Evolutionary conservation across 1,284 basidiomycete species (phyloP).

Genomic region (Ustilago curta): DNA sequence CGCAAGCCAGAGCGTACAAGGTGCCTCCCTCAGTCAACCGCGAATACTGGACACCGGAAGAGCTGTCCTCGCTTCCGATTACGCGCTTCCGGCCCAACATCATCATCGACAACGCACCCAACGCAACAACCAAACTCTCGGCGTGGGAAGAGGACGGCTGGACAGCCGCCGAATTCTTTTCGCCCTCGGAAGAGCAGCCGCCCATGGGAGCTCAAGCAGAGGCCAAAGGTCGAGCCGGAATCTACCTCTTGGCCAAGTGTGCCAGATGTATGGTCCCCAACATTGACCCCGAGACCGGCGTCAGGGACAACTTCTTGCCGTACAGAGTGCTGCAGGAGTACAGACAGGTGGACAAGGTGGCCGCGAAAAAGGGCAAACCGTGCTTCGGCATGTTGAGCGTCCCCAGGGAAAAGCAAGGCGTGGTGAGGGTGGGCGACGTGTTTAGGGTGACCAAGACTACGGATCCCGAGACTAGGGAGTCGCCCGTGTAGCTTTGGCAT

Average conservation of each 20-base stretch:
- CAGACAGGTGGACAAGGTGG: slow-evolving; percentile 53
- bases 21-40: slow-evolving; percentile 45
- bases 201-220: slow-evolving; percentile 48
- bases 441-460: slow-evolving; percentile 52
- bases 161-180: slow-evolving; percentile 55
- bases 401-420: slow-evolving; percentile 44
- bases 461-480: slow-evolving; percentile 39
- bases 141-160: slow-evolving; percentile 65
- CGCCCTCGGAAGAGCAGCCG: not conserved
- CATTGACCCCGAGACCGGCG: slow-evolving; percentile 57
- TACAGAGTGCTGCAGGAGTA: slow-evolving; percentile 58
- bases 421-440: slow-evolving; percentile 48
- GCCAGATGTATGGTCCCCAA: slow-evolving; percentile 61
- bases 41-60: slow-evolving; percentile 61
- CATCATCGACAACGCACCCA: slow-evolving; percentile 42
- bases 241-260: slow-evolving; percentile 58
- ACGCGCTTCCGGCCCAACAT: slow-evolving; percentile 63
- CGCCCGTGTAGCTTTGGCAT: slow-evolving; percentile 15
- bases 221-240: slow-evolving; percentile 49
- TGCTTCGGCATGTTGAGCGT: slow-evolving; percentile 59
- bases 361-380: slow-evolving; percentile 52
- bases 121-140: slow-evolving; percentile 18
- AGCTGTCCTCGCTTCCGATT: slow-evolving; percentile 49
- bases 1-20: slow-evolving; percentile 30
- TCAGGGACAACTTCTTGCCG: slow-evolving; percentile 53